Evolutionary conservation across 495 filamentous ascomycete species (phyloP), one percentile per base, ranked within the genome.

Genomic region (Daldinia childiae): DNA sequence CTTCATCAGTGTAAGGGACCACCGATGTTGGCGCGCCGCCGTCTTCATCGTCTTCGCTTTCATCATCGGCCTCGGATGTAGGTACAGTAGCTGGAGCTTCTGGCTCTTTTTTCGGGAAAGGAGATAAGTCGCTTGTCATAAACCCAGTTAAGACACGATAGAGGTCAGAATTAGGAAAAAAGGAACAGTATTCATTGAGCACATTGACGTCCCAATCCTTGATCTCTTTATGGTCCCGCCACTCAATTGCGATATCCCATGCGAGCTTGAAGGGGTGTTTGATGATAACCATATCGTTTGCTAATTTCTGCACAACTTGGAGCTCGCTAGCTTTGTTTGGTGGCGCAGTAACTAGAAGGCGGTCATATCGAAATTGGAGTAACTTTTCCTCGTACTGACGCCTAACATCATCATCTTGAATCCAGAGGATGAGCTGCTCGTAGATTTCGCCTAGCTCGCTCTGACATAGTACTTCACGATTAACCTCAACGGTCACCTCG

Each of bases 241-340:
- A 98, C 74, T 98, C 92, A 43, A 99, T 84, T 30, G 90, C 87
- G 68, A 97, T 91, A 62, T 90, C 89, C 95, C 95, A 99, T 3
- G 95, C 95, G 24, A 96, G 82, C 63, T 91, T 87, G 79, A 91
- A 98, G 1, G 93, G 93, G 76, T 97, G 93, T 69, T 95, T 94
- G 76, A 99, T 92, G 68, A 98, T 94, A 55, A 99, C 95, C 89
- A 98, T 93, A 62, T 93, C 95, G 51, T 89, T 87, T 0, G 94
- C 94, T 48, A 93, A 79, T 58, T 90, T 90, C 74, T 86, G 79
- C 1, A 97, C 90, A 43, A 91, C 87, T 15, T 87, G 81, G 32
- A 91, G 84, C 74, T 97, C 93, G 4, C 80, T 78, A 3, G 76
- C 64, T 76, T 97, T 98, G 56, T 90, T 75, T 26, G 79, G 67